These are phyloP conservation scores for Dictyostelium intermedium DNA, from an alignment of 78 protist genomes.

Conservation along the genomic window DNA sequence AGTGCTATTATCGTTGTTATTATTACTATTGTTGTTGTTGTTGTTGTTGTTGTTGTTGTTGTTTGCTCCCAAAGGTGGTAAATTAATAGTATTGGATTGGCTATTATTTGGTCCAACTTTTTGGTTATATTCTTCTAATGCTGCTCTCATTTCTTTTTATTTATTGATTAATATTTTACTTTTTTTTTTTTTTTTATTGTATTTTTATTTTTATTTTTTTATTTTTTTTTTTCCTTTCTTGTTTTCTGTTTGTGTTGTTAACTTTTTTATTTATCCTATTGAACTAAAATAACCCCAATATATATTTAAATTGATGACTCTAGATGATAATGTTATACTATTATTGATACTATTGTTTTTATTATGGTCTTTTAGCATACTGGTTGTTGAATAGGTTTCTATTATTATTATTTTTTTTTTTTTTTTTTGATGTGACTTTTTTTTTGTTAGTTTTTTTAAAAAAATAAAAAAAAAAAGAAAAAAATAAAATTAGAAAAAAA, in stretches of 20 bases:
- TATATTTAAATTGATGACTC: background rate
- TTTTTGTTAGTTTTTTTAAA: background rate
- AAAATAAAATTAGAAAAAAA: background rate
- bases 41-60: background rate
- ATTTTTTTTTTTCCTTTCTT: background rate
- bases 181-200: background rate
- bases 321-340: background rate
- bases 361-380: constrained; percentile 8
- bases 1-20: background rate
- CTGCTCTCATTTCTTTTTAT: constrained; percentile 18
- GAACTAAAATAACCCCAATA: constrained; percentile 10
- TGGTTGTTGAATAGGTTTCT: background rate
- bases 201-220: background rate
- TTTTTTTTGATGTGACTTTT: background rate
- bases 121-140: constrained; percentile 62
- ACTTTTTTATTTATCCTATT: background rate
- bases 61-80: background rate
- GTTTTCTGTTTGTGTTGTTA: too few relatives aligned
- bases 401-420: background rate
- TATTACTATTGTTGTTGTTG: too few relatives aligned
- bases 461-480: background rate
- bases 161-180: background rate
- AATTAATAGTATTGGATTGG: background rate
- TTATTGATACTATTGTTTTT: background rate
- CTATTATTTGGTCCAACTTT: background rate